A percentile compares a stretch with the other conserved stretches of the same genome.
Conservation (phyloP, 768 basidiomycete genomes). For the Boletus huronensis region DNA sequence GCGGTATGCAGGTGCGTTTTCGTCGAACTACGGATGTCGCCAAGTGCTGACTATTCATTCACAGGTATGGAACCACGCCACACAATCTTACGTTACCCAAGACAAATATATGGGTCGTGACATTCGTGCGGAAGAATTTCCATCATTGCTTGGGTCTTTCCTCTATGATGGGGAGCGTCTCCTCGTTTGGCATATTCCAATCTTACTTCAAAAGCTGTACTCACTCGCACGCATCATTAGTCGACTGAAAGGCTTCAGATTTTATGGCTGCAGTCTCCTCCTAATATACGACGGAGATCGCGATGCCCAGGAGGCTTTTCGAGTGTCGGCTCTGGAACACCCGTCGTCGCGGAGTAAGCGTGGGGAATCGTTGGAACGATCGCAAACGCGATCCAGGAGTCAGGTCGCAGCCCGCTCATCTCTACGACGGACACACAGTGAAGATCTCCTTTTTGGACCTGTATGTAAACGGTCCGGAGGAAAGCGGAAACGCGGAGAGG, state of each 20-base stretch:
- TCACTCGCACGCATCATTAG: constrained; percentile 89
- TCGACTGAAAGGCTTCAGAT: constrained; percentile 90
- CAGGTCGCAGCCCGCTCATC: constrained; percentile 40
- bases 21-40: background rate
- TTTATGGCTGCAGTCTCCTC: constrained; percentile 95
- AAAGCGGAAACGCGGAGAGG: constrained; percentile 81
- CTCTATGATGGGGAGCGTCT: constrained; percentile 79
- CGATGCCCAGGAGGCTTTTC: constrained; percentile 77
- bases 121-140: constrained; percentile 81
- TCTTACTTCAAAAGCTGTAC: constrained; percentile 87
- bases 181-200: constrained; percentile 88
- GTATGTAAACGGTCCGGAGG: constrained; percentile 58
- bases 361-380: constrained; percentile 73
- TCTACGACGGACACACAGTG: constrained; percentile 74
- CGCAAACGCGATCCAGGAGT: constrained; percentile 38
- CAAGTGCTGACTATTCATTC: constrained; percentile 6
- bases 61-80: constrained; percentile 90
- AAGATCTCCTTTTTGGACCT: constrained; percentile 71
- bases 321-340: constrained; percentile 57
- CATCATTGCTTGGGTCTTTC: constrained; percentile 77
- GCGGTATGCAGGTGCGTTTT: constrained; percentile 93
- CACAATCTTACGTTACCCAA: constrained; percentile 83
- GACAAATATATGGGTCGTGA: constrained; percentile 97
- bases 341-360: constrained; percentile 66
- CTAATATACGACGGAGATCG: constrained; percentile 96